These are phyloP conservation scores for Blastobotrys aristatus DNA, from an alignment of 1,139 yeast genomes.

Conservation along the genomic window DNA sequence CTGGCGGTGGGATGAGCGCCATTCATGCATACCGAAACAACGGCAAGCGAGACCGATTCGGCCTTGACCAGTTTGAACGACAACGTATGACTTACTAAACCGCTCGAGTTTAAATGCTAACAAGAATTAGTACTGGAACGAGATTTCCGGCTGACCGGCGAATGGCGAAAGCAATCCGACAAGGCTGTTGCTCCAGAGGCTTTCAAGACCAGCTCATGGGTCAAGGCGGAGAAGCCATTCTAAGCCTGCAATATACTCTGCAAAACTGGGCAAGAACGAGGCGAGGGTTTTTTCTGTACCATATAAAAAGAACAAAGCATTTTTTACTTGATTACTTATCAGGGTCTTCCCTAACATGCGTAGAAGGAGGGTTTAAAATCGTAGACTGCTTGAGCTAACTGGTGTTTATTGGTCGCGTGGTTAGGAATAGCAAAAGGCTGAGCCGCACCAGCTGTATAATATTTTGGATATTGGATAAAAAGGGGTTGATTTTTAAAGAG, in stretches of 20 bases:
- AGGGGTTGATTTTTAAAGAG: no score
- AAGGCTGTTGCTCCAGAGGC: constrained; percentile 70
- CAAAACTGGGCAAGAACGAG: no score
- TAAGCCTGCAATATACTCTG: constrained; percentile 4
- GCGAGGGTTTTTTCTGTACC: no score
- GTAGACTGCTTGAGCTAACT: no score
- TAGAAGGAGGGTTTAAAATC: no score
- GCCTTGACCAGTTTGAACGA: constrained; percentile 56
- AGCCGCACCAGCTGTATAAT: no score
- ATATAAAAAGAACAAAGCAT: no score
- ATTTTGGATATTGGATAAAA: no score
- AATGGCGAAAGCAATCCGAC: constrained; percentile 62
- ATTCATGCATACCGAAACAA: constrained; percentile 48
- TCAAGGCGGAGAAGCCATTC: constrained; percentile 33
- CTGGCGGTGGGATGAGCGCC: constrained; percentile 48
- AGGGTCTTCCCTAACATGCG: no score
- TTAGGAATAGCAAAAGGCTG: no score
- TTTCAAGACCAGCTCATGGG: constrained; percentile 52
- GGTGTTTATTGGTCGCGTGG: no score
- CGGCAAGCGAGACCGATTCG: constrained; percentile 51
- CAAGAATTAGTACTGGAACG: constrained; percentile 51
- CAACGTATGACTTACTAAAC: constrained; percentile 25
- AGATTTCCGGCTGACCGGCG: constrained; percentile 72
- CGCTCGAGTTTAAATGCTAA: constrained; percentile 8
- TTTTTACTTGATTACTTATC: no score